Evolutionary conservation across 2,329 filamentous ascomycete species (phyloP).

Genomic region (Zopfia rhizophila): DNA sequence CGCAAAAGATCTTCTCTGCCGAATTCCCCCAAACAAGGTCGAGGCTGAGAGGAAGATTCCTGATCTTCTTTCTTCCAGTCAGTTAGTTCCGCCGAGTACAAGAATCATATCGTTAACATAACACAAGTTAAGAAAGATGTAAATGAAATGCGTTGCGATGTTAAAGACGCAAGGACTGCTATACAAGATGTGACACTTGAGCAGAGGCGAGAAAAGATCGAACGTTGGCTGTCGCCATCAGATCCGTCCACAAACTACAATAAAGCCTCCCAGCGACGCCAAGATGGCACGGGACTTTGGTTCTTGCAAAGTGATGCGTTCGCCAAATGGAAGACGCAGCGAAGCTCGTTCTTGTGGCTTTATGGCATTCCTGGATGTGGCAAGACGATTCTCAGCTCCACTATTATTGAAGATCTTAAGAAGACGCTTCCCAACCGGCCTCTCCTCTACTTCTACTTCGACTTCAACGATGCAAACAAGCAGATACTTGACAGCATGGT

Average conservation of each 20-base stretch:
- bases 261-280: constrained; percentile 31
- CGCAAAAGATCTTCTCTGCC: constrained; percentile 30
- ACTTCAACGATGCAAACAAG: constrained; percentile 33
- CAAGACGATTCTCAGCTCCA: constrained; percentile 50
- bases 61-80: constrained; percentile 14
- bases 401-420: constrained; percentile 37
- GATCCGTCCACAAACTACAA: constrained; percentile 46
- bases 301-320: constrained; percentile 39
- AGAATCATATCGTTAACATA: not conserved
- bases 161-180: too few species aligned
- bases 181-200: too few species aligned
- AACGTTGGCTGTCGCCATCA: constrained; percentile 43
- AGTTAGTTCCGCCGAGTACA: not conserved
- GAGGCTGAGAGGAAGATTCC: constrained; percentile 27
- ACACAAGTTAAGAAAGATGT: constrained; percentile 1
- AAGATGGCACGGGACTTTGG: constrained; percentile 43
- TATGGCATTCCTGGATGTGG: constrained; percentile 52
- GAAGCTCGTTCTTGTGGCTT: constrained; percentile 47
- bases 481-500: constrained; percentile 41
- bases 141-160: not conserved
- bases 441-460: constrained; percentile 50
- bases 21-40: constrained; percentile 26
- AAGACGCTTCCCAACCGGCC: not conserved
- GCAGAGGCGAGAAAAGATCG: constrained; percentile 4
- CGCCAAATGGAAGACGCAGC: constrained; percentile 37